phyloP scores from a whole-genome alignment of 2,329 filamentous ascomycete species.

The Fusarium pininemorale region DNA sequence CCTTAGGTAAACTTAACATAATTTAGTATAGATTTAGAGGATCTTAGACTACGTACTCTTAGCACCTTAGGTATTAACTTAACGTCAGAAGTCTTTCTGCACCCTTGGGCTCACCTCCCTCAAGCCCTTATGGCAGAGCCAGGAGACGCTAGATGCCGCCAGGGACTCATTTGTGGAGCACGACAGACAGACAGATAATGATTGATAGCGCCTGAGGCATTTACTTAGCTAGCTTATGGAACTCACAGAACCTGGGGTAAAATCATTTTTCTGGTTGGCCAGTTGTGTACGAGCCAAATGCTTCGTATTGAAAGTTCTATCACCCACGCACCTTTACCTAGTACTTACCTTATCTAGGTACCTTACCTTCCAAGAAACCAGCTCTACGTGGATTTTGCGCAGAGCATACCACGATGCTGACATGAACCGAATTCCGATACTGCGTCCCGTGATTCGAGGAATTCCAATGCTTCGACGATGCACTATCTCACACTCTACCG shows the following conservation, averaged over 20 bases:
- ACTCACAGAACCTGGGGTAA: constrained; percentile 21
- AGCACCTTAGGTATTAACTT: no score
- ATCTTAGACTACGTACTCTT: no score
- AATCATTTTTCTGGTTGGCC: constrained; percentile 20
- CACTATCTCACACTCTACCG: constrained; percentile 36
- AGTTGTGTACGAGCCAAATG: background rate
- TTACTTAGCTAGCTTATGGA: background rate
- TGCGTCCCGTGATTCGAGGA: background rate
- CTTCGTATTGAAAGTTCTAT: constrained; percentile 8
- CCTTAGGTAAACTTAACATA: background rate
- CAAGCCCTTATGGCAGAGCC: background rate
- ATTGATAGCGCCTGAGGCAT: constrained; percentile 13
- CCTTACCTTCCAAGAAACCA: background rate
- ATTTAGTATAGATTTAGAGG: no score
- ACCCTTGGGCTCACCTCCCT: background rate
- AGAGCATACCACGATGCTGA: constrained; percentile 14
- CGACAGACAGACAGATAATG: background rate
- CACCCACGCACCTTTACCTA: background rate
- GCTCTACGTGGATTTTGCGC: background rate
- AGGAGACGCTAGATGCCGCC: background rate
- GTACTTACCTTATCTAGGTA: background rate
- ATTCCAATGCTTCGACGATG: constrained; percentile 46
- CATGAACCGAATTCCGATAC: constrained; percentile 7
- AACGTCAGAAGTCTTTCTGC: background rate
- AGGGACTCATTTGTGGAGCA: background rate